Conservation (phyloP, 2,329 filamentous ascomycete genomes). For the Alternaria rosae region DNA sequence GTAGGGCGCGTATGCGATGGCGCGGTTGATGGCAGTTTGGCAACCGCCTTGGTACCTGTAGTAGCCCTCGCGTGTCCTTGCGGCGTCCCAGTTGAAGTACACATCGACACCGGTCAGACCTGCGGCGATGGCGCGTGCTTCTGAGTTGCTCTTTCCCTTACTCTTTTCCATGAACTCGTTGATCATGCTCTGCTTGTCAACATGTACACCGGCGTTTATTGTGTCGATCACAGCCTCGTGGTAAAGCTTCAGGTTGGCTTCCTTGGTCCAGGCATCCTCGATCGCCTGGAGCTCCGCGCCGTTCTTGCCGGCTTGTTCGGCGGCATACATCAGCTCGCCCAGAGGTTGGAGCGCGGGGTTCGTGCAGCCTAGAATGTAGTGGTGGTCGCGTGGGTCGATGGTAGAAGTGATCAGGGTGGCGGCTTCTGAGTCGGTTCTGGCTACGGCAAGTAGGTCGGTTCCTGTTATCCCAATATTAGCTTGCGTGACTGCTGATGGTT, state of each 20-base stretch:
- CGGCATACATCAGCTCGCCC: conserved; percentile 87
- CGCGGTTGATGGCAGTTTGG: conserved; percentile 88
- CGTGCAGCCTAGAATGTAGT: conserved; percentile 88
- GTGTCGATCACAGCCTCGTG: conserved; percentile 85
- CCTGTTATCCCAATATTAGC: conserved; percentile 55
- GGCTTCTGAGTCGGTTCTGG: conserved; percentile 95
- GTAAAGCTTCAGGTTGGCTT: conserved; percentile 86
- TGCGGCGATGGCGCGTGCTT: conserved; percentile 81
- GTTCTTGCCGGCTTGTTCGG: conserved; percentile 80
- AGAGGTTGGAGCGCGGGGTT: conserved; percentile 85
- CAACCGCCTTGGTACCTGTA: conserved; percentile 93
- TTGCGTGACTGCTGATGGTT: background rate
- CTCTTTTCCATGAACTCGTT: conserved; percentile 70
- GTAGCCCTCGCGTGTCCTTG: conserved; percentile 91
- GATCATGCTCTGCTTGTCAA: conserved; percentile 74
- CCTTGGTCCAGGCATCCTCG: conserved; percentile 84
- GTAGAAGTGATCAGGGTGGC: conserved; percentile 96
- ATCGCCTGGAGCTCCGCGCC: conserved; percentile 86
- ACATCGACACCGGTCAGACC: conserved; percentile 79
- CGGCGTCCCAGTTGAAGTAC: conserved; percentile 94
- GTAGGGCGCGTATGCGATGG: conserved; percentile 90
- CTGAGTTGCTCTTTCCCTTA: conserved; percentile 85
- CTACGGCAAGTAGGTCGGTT: conserved; percentile 85
- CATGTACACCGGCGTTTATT: conserved; percentile 72
- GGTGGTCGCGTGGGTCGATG: conserved; percentile 94